phyloP scores from a whole-genome alignment of 441 rosid species.

The Biscutella laevigata region DNA sequence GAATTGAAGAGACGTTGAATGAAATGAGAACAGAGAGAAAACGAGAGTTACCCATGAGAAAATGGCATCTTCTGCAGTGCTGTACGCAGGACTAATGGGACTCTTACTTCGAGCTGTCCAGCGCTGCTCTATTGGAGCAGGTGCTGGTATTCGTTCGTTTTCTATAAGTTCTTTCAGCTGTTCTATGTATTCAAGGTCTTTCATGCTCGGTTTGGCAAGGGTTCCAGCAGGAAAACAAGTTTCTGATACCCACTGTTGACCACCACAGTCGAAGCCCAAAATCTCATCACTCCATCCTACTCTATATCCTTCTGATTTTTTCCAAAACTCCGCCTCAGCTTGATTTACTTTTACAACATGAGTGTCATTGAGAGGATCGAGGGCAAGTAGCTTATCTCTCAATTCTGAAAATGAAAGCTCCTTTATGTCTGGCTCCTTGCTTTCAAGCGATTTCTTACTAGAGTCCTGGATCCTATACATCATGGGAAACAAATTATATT shows the following conservation, averaged over 20 bases:
- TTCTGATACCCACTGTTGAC: slow-evolving; percentile 98
- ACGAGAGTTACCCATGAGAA: slow-evolving; percentile 71
- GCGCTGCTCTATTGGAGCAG: slow-evolving; percentile 88
- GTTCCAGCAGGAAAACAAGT: slow-evolving; percentile 91
- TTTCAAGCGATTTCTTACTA: slow-evolving; percentile 36
- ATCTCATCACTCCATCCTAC: slow-evolving; percentile 97
- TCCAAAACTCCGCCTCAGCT: slow-evolving; percentile 96
- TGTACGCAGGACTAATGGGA: slow-evolving; percentile 80
- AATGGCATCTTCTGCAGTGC: slow-evolving; percentile 61
- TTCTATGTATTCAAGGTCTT: slow-evolving; percentile 84
- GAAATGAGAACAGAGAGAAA: not conserved
- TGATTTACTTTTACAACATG: slow-evolving; percentile 67
- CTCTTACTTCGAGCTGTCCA: slow-evolving; percentile 88
- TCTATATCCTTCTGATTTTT: slow-evolving; percentile 88
- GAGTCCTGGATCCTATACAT: slow-evolving; percentile 41
- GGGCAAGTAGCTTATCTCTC: slow-evolving; percentile 81
- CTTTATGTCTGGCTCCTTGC: slow-evolving; percentile 42
- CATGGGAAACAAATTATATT: not conserved
- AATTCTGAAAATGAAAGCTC: slow-evolving; percentile 76
- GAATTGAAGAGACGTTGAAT: not conserved
- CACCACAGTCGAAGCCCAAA: slow-evolving; percentile 95
- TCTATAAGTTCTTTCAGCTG: slow-evolving; percentile 72
- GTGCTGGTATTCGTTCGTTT: slow-evolving; percentile 73
- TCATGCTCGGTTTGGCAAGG: slow-evolving; percentile 77
- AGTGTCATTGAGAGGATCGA: slow-evolving; percentile 82